phyloP scores from a whole-genome alignment of 306 rosid species.

The Acacia crassicarpa region DNA sequence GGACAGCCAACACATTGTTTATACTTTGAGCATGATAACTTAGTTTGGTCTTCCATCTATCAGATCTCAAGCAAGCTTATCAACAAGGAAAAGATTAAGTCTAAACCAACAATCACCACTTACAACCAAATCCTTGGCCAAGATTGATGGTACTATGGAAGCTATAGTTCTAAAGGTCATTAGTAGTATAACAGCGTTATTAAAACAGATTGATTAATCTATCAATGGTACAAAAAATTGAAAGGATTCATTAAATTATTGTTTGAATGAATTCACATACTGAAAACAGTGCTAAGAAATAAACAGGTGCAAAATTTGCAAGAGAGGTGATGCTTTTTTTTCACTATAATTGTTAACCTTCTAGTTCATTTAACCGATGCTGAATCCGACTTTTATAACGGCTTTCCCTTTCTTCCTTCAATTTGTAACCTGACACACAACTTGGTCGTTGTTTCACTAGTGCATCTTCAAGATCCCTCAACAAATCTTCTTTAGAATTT shows the following conservation, averaged over 20 bases:
- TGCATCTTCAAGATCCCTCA: conserved; percentile 71
- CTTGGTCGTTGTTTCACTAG: conserved; percentile 51
- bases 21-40: conserved; percentile 23
- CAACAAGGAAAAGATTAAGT: neutral
- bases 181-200: conserved; percentile 13
- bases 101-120: conserved; percentile 11
- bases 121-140: conserved; percentile 17
- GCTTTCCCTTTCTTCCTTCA: conserved; percentile 51
- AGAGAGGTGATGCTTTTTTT: conserved; percentile 12
- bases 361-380: conserved; percentile 74
- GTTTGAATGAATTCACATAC: neutral
- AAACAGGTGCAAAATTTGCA: conserved; percentile 7
- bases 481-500: conserved; percentile 48
- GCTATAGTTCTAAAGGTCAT: conserved; percentile 23
- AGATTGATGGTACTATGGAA: conserved; percentile 17
- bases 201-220: conserved; percentile 18
- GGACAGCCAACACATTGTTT: conserved; percentile 18
- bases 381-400: conserved; percentile 63
- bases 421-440: conserved; percentile 51
- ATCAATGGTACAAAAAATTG: conserved; percentile 5
- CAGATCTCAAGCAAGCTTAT: conserved; percentile 1
- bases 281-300: conserved; percentile 4
- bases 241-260: neutral
- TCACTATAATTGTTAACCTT: conserved; percentile 53
- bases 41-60: neutral